Evolutionary conservation across 208 protist species (phyloP).

Genomic region (Trypanosoma melophagium): DNA sequence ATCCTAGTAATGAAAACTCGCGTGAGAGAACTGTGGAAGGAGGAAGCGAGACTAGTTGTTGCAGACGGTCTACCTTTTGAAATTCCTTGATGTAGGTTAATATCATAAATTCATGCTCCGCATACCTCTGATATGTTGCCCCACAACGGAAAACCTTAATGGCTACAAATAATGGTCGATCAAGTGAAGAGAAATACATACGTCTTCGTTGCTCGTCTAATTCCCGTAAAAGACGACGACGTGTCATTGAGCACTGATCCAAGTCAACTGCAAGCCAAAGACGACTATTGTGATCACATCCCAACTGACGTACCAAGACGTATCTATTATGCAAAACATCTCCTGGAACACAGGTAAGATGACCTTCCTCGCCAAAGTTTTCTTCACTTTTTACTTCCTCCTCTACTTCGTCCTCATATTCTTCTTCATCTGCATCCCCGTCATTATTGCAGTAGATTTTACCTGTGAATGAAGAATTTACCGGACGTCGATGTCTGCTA

Average conservation of each 20-base stretch:
- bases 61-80: conserved; percentile 31
- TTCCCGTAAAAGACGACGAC: conserved; percentile 40
- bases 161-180: conserved; percentile 57
- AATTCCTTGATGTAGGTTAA: conserved; percentile 56
- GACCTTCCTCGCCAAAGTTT: conserved; percentile 48
- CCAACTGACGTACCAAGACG: conserved; percentile 46
- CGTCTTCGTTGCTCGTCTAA: conserved; percentile 39
- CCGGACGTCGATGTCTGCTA: background rate
- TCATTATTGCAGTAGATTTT: background rate
- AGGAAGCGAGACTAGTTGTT: conserved; percentile 19
- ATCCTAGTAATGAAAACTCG: background rate
- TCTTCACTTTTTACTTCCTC: conserved; percentile 31
- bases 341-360: conserved; percentile 59
- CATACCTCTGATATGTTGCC: conserved; percentile 37
- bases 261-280: conserved; percentile 74
- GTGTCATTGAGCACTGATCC: conserved; percentile 45
- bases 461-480: background rate
- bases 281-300: conserved; percentile 48
- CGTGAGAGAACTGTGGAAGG: background rate
- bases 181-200: conserved; percentile 34
- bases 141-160: conserved; percentile 75
- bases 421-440: background rate
- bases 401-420: conserved; percentile 15
- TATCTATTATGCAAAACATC: conserved; percentile 68
- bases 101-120: conserved; percentile 46